Conservation (phyloP, 345 rosid species). For the Gossypium raimondii region DNA sequence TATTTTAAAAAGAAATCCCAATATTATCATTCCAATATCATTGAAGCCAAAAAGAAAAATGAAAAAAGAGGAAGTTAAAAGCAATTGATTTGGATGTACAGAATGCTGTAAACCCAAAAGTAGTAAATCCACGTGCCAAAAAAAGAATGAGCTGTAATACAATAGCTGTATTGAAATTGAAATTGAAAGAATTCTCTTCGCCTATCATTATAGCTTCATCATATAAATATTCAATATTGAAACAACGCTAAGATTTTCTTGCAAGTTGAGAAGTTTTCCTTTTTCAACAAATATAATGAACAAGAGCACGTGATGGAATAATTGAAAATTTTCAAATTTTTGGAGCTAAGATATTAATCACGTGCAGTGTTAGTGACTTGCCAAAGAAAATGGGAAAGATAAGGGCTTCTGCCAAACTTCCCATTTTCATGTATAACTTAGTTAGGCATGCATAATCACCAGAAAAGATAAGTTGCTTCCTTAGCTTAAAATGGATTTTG, state of each 20-base stretch:
- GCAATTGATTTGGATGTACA: neutral
- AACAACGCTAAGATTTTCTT: neutral
- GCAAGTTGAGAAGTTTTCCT: neutral
- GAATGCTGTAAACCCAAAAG: neutral
- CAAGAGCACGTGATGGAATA: neutral
- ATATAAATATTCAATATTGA: too few relatives aligned
- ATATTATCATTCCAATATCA: too few relatives aligned
- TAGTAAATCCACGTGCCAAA: constrained; percentile 6
- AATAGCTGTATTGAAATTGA: too few relatives aligned
- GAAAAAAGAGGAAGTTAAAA: too few relatives aligned
- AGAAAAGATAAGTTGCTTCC: neutral
- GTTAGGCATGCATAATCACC: constrained; percentile 1
- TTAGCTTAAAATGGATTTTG: neutral
- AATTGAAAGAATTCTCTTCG: neutral
- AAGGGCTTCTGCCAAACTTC: constrained; percentile 5
- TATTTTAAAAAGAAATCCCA: too few relatives aligned
- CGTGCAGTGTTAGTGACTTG: neutral
- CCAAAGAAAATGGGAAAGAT: neutral
- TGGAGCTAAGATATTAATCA: neutral
- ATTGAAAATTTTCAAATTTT: neutral
- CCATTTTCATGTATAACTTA: neutral
- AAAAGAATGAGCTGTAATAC: neutral
- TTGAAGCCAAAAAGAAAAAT: too few relatives aligned
- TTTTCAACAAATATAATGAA: neutral
- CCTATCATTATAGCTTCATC: neutral